These are phyloP conservation scores for Coniochaeta hoffmannii DNA, from an alignment of 2,329 filamentous ascomycete genomes.

Conservation along the genomic window DNA sequence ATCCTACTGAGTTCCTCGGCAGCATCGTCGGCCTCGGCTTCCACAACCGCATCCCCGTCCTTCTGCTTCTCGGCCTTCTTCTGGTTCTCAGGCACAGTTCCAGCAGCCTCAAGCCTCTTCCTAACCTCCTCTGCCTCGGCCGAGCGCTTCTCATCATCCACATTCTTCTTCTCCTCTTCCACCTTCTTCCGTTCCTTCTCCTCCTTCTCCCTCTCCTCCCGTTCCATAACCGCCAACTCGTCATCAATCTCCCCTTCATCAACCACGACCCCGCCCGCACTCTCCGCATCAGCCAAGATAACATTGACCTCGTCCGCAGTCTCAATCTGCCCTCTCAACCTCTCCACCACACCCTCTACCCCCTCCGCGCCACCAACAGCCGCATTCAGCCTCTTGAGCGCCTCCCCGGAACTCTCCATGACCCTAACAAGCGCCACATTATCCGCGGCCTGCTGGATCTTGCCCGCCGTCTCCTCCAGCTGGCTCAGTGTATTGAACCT, in stretches of 20 bases:
- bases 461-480: constrained; percentile 74
- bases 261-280: constrained; percentile 31
- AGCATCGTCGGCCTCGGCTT: background rate
- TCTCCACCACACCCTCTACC: constrained; percentile 69
- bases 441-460: constrained; percentile 78
- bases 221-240: constrained; percentile 72
- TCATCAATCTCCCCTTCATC: constrained; percentile 84
- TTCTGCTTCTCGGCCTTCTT: constrained; percentile 21
- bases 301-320: constrained; percentile 75
- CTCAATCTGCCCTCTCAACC: constrained; percentile 70
- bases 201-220: constrained; percentile 46
- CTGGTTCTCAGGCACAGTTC: constrained; percentile 21
- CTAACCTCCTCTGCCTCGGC: constrained; percentile 39
- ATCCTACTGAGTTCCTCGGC: constrained; percentile 2
- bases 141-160: constrained; percentile 17
- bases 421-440: constrained; percentile 77
- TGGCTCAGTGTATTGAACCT: constrained; percentile 69
- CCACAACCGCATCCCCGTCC: constrained; percentile 21
- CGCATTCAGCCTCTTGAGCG: constrained; percentile 65
- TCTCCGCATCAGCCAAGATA: constrained; percentile 59
- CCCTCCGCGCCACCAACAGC: constrained; percentile 69
- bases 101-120: constrained; percentile 41
- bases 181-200: constrained; percentile 46
- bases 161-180: constrained; percentile 33
- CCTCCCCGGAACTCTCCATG: constrained; percentile 70